Evolutionary conservation across 2,329 filamentous ascomycete species (phyloP), one percentile per base, ranked within the genome.

Genomic region (Biscogniauxia mediterranea): DNA sequence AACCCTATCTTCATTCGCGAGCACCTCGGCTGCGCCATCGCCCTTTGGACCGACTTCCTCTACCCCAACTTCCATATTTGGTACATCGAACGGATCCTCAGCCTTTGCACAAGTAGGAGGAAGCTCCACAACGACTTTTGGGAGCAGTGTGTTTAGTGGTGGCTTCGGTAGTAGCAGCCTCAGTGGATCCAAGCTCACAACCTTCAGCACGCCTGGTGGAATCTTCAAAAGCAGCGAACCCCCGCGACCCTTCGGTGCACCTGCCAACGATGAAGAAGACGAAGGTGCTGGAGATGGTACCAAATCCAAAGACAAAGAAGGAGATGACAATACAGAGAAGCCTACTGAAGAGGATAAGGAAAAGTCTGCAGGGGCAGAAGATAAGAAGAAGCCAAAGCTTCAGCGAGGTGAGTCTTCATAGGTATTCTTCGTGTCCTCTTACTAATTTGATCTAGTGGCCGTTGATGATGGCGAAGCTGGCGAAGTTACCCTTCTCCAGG

Each of bases 391-490:
- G 73, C 75, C 82, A 7, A 87, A 84, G 71, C 79, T 88, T 61
- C 88, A 93, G 70, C 88, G 89, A 74, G 83, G 91, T 93, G 80
- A 77, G 85, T 76, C n/a, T 17, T 58, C 52, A 9, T 52, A 13
- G 8, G 4, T 56, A 32, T 6, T 28, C 61, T 75, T 77, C 79
- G 60, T 60, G 15, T 13, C 23, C 53, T 19, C 50, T 53, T 56
- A 58, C 56, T 55, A 59, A 73, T 64, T 60, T 20, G 52, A 21
- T 49, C 49, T 32, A 93, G 86, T 88, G 26, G 78, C 80, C 54
- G 85, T 94, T 51, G 90, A 96, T 73, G 94, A 95, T 56, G 94
- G 94, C 59, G 94, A 98, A 77, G 88, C 93, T 70, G 87, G 87
- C 55, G 94, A 98, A 74, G 82, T 82, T 20, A 94, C 90, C 1